Evolutionary conservation across 1,284 basidiomycete genomes (phyloP).

Genomic region (Chondrostereum purpureum): DNA sequence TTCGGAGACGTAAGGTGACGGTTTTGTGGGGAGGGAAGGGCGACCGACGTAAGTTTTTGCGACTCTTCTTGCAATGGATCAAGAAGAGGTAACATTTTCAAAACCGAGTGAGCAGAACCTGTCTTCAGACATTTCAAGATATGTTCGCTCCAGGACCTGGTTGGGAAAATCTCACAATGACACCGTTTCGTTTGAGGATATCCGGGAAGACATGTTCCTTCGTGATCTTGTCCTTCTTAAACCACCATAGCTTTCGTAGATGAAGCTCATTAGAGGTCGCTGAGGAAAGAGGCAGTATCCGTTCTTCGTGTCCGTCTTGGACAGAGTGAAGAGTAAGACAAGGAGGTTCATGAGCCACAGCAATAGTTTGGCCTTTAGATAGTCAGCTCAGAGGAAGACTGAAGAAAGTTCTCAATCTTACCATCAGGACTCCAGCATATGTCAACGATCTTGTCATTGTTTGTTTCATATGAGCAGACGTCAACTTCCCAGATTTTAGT

Average conservation of each 20-base stretch:
- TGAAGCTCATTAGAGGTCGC: constrained; percentile 16
- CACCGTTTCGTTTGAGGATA: constrained; percentile 61
- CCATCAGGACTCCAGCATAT: constrained; percentile 79
- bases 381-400: constrained; percentile 13
- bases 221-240: constrained; percentile 39
- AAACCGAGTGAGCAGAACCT: constrained; percentile 66
- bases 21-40: too few species aligned
- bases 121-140: constrained; percentile 37
- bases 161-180: constrained; percentile 43
- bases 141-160: constrained; percentile 2
- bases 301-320: constrained; percentile 59
- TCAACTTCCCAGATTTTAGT: constrained; percentile 75
- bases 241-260: constrained; percentile 66
- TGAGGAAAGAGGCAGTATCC: constrained; percentile 27
- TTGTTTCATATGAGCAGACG: constrained; percentile 37
- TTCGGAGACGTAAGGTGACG: constrained; percentile 22
- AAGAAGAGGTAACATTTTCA: constrained; percentile 62
- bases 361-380: constrained; percentile 59
- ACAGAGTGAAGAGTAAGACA: constrained; percentile 65
- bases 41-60: constrained; percentile 54
- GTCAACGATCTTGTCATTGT: constrained; percentile 44
- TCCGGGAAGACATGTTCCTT: constrained; percentile 52
- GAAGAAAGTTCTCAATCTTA: constrained; percentile 24
- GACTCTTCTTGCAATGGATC: constrained; percentile 61
- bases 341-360: constrained; percentile 64